phyloP scores from a whole-genome alignment of 305 asterid species.

The Rubia balearica region DNA sequence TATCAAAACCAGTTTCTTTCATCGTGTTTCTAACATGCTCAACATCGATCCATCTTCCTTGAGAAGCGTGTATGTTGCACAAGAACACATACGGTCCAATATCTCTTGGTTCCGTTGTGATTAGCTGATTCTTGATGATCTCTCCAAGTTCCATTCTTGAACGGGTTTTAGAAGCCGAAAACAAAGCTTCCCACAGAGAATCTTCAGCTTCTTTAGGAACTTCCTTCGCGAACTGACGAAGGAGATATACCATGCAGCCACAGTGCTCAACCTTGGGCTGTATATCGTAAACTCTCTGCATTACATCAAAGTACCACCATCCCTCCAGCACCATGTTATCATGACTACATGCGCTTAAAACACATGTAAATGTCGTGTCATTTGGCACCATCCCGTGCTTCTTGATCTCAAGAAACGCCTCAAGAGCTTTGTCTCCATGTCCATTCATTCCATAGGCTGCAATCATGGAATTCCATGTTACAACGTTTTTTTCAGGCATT shows the following conservation, averaged over 20 bases:
- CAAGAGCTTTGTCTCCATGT: slow-evolving; percentile 31
- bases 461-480: slow-evolving; percentile 40
- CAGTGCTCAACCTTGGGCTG: slow-evolving; percentile 36
- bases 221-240: slow-evolving; percentile 20
- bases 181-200: slow-evolving; percentile 28
- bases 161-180: slow-evolving; percentile 30
- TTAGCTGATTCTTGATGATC: slow-evolving; percentile 24
- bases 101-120: slow-evolving; percentile 28
- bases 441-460: slow-evolving; percentile 35
- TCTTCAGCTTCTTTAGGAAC: slow-evolving; percentile 18
- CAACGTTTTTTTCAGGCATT: slow-evolving; percentile 28
- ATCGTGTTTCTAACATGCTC: slow-evolving; percentile 31
- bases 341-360: slow-evolving; percentile 34
- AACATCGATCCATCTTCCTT: slow-evolving; percentile 30
- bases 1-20: slow-evolving; percentile 16
- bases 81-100: slow-evolving; percentile 32
- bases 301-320: slow-evolving; percentile 33
- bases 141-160: slow-evolving; percentile 33
- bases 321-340: slow-evolving; percentile 36
- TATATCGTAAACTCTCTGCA: slow-evolving; percentile 27
- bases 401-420: slow-evolving; percentile 31
- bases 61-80: slow-evolving; percentile 31
- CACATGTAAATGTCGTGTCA: slow-evolving; percentile 30
- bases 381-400: slow-evolving; percentile 29
- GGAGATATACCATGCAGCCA: slow-evolving; percentile 39